These are phyloP conservation scores for Lepiota subincarnata DNA, from an alignment of 768 basidiomycete genomes.

Conservation along the genomic window DNA sequence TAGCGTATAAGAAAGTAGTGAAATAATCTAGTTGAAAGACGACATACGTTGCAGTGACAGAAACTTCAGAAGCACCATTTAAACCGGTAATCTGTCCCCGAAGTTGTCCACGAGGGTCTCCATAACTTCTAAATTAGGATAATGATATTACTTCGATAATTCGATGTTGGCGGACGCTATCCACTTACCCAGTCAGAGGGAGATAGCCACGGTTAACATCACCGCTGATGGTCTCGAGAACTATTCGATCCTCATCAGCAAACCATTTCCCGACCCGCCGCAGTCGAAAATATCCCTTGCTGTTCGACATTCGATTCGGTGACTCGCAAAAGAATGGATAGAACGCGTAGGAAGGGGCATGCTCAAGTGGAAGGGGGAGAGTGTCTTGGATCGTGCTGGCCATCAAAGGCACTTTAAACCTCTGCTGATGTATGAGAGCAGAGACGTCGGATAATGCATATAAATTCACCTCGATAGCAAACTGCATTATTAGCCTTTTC, in stretches of 20 bases:
- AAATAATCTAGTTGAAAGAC: too few relatives aligned
- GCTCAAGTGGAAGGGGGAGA: conserved; percentile 6
- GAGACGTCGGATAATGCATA: neutral
- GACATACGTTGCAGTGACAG: conserved; percentile 11
- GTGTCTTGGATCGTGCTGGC: neutral
- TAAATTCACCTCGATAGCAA: conserved; percentile 46
- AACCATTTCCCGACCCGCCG: conserved; percentile 65
- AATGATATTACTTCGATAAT: neutral
- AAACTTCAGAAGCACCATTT: neutral
- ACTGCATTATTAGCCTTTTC: conserved; percentile 49
- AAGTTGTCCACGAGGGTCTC: conserved; percentile 6
- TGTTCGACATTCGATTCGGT: conserved; percentile 46
- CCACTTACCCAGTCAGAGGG: neutral
- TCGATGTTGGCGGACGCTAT: neutral
- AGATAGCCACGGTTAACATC: neutral
- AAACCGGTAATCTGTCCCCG: neutral
- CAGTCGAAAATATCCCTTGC: conserved; percentile 49
- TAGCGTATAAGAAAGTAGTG: neutral
- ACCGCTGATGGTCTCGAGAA: conserved; percentile 1
- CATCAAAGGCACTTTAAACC: conserved; percentile 1
- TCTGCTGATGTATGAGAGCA: conserved; percentile 9
- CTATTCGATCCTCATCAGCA: conserved; percentile 6
- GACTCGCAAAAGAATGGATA: conserved; percentile 55
- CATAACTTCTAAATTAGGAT: neutral
- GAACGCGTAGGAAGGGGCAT: conserved; percentile 47